Evolutionary conservation across 768 basidiomycete genomes (phyloP), one percentile per base, ranked within the genome.

Genomic region (Mycena albidolilacea): DNA sequence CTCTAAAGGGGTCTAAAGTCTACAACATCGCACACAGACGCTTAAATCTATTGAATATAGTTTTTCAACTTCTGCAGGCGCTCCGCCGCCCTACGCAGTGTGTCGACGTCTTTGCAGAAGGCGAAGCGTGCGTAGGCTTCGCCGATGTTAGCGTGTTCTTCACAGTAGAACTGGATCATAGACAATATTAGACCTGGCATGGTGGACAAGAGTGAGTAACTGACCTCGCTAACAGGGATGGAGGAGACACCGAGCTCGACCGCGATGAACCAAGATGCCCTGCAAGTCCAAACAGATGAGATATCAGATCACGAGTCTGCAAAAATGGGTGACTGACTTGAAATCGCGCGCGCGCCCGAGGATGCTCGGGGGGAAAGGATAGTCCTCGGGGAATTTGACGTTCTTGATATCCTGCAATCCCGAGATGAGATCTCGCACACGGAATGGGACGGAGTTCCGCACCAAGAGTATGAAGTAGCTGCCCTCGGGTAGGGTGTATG

Each of bases 241-340:
- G 94, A 91, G 41, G 96, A 97, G 23, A 98, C 96, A 8, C 95
- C 95, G 54, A 97, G 81, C 80, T 97, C 94, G 81, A 92, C 86
- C 2, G 96, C 96, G 75, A 98, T 93, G 85, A 97, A 97, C 97
- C 97, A 98, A 79, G 93, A 93, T n/a, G 93, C 94, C 80, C 95
- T 97, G 67, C 23, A 23, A 14, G 7, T n/a, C 21, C n/a, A 57
- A 57, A 59, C 46, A 43, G 10, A 10, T 69, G 75, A 41, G 17
- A 69, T 9, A 14, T 17, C 23, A 23, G 10, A 37, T 11, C 12
- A 11, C 54, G 58, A 50, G 58, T 38, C 15, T 44, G 10, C 9
- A n/a, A 60, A 10, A 4, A 50, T 65, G 10, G 19, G 7, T 12
- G 6, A 78, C 87, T 71, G 72, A 95, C 94, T 85, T 90, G 87